phyloP scores from a whole-genome alignment of 768 basidiomycete species.

The Glaciozyma martinii region DNA sequence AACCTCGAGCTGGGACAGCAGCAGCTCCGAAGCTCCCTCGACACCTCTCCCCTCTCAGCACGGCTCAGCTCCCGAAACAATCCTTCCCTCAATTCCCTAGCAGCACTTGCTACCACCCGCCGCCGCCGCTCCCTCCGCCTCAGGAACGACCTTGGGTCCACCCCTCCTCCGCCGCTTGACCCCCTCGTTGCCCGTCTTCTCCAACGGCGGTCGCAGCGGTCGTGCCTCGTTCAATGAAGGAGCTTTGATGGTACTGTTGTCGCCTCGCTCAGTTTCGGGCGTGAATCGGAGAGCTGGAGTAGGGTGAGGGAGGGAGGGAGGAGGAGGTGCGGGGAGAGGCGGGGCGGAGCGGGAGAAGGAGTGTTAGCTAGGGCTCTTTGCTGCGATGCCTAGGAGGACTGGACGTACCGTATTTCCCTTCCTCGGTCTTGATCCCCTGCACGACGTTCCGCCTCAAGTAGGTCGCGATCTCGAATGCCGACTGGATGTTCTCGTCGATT shows the following conservation, averaged over 20 bases:
- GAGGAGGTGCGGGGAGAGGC: neutral
- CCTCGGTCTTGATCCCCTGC: slow-evolving; percentile 55
- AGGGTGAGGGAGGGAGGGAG: neutral
- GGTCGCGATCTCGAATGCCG: slow-evolving; percentile 62
- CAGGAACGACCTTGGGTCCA: neutral
- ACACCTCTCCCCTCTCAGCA: too few species aligned
- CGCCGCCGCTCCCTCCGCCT: neutral
- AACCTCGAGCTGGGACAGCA: too few species aligned
- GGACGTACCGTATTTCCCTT: slow-evolving; percentile 33
- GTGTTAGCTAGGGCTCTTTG: neutral
- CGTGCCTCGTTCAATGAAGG: slow-evolving; percentile 36
- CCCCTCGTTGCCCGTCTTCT: neutral
- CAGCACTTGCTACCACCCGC: neutral
- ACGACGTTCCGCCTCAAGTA: slow-evolving; percentile 75
- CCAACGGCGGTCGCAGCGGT: neutral
- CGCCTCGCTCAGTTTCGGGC: slow-evolving; percentile 81
- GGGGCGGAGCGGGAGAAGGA: neutral
- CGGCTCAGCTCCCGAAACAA: too few species aligned
- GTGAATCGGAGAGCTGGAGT: slow-evolving; percentile 20
- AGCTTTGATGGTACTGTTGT: slow-evolving; percentile 67
- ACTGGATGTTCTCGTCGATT: slow-evolving; percentile 47
- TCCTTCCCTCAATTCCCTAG: too few species aligned
- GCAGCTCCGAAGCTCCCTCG: too few species aligned
- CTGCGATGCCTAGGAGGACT: neutral
- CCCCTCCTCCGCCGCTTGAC: slow-evolving; percentile 2